Conservation (phyloP, 2,329 filamentous ascomycete genomes). For the Ascochyta rabiei region DNA sequence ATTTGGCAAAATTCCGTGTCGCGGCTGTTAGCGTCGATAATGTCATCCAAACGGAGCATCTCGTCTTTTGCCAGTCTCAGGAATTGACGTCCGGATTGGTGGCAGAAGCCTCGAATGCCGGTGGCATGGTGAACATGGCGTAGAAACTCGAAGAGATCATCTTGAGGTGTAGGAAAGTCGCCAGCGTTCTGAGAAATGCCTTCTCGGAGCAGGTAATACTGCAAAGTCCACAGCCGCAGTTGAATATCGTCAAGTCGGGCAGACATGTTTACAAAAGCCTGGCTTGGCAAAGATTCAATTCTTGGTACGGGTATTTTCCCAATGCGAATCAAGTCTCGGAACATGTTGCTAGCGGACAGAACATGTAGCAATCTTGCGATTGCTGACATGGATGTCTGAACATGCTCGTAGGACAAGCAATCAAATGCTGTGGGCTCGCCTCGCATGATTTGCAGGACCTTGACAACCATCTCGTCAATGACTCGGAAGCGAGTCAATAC, state of each 20-base stretch:
- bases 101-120: constrained; percentile 84
- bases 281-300: constrained; percentile 57
- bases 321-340: constrained; percentile 84
- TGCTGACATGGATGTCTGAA: constrained; percentile 74
- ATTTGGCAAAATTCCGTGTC: constrained; percentile 82
- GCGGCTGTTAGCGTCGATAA: constrained; percentile 69
- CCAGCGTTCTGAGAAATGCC: constrained; percentile 71
- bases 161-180: constrained; percentile 68
- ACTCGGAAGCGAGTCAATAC: constrained; percentile 79
- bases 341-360: constrained; percentile 78
- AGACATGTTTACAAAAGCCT: constrained; percentile 56
- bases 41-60: constrained; percentile 73
- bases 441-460: constrained; percentile 68
- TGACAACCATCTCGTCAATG: constrained; percentile 76
- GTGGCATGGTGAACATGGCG: constrained; percentile 82
- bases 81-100: constrained; percentile 83
- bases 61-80: constrained; percentile 88
- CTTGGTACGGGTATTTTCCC: constrained; percentile 70
- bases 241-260: constrained; percentile 85
- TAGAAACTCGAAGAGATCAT: constrained; percentile 79
- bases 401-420: constrained; percentile 79
- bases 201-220: constrained; percentile 80
- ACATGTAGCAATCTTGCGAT: constrained; percentile 74
- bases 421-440: constrained; percentile 76
- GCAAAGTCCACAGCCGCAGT: constrained; percentile 83